Base-by-base conservation (phyloP, 805 yeast species). In the Starmerella cellae region DNA sequence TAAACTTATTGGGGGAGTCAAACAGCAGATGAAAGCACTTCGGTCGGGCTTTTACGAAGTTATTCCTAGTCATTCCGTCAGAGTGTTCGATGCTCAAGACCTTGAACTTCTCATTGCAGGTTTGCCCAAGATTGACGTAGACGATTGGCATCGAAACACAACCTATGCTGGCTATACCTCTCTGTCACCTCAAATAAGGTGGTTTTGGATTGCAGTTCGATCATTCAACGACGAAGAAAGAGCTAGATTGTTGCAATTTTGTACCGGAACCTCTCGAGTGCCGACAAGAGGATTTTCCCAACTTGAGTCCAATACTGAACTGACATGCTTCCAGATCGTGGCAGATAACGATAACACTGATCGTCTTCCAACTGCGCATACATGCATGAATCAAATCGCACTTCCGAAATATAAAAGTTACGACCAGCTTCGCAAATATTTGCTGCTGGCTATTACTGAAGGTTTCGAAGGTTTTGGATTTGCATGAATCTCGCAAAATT, bases 201-300 rank as follows among this genome's bases (percentile, higher is more conserved):
- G 96, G 82, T 91, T 91, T 64, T 91, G 99, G 99, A 70, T 96
- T 57, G 95, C 96, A 1, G 95, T 91, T 13, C 75, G 84, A 54
- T 82, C 96, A 1, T 91, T 91, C 63, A 95, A 84, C 55, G 73
- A 73, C 16, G 98, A 91, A 59, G 96, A 91, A 58, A 70, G 94
- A 38, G 99, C 98, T 8, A 87, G 85, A 57, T 64, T 91, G 50
- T 65, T 91, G 45, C 99, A 91, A 59, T 91, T 91, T 67, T 88
- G 93, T 1, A 91, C 99, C 0, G 99, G 99, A 46, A 88, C 99
- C 0, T 79, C 93, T 48, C 85, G 87, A 60, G 97, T 91, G 8
- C 98, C 99, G 20, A 68, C 87, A 48, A 81, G 82, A 55, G 99
- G 99, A 1, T 91, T 91, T 59, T 79, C 81, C 53, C 94, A 80